Conservation (phyloP, 225 moss, liverwort and hornwort genomes). For the Anthoceros angustus region DNA sequence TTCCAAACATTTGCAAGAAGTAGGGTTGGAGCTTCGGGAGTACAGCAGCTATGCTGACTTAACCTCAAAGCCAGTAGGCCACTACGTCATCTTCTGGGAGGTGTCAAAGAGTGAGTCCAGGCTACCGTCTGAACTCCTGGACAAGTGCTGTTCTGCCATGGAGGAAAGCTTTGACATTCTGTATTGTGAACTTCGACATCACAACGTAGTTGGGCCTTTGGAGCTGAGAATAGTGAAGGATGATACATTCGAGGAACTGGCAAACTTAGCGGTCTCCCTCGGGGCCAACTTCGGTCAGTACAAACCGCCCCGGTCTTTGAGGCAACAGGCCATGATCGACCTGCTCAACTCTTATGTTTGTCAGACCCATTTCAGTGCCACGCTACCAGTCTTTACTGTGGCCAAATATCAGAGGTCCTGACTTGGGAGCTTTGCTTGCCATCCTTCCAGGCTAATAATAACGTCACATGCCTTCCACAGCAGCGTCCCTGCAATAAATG, state of each 20-base stretch:
- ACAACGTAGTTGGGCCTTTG: not conserved
- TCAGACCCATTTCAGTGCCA: not conserved
- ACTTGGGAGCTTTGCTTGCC: too few species aligned
- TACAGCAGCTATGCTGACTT: not conserved
- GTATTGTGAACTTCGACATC: not conserved
- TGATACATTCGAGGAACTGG: not conserved
- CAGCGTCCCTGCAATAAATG: too few species aligned
- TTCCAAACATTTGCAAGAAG: not conserved
- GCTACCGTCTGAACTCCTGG: not conserved
- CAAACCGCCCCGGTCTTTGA: not conserved
- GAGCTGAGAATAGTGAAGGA: not conserved
- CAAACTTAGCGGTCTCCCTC: not conserved
- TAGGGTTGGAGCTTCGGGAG: not conserved
- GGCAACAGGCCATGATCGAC: not conserved
- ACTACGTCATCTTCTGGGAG: conserved; percentile 1
- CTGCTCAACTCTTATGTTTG: not conserved
- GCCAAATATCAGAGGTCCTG: too few species aligned
- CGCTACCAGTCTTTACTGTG: not conserved
- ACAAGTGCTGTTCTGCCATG: not conserved
- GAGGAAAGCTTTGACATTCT: not conserved
- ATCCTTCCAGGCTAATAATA: too few species aligned
- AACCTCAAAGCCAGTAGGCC: not conserved
- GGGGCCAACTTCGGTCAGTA: not conserved
- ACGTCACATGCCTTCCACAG: too few species aligned
- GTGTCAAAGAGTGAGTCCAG: not conserved